Conservation (phyloP, 345 rosid genomes). For the Rhodomyrtus tomentosa region DNA sequence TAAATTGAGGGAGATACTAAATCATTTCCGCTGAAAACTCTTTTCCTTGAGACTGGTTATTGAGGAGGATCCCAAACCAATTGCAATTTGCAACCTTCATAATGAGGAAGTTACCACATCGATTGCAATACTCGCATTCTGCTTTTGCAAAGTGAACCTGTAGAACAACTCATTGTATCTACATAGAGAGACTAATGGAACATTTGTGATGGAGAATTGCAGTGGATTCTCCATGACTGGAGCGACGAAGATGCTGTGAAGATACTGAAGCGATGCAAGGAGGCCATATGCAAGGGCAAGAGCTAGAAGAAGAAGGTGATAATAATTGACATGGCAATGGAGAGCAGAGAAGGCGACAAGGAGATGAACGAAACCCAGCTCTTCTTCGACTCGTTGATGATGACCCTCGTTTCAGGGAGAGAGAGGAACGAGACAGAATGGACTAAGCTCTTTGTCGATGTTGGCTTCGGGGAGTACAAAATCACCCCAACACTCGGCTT, state of each 20-base stretch:
- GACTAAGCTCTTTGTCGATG: constrained; percentile 5
- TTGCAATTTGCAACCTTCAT: neutral
- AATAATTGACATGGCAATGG: neutral
- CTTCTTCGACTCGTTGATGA: constrained; percentile 10
- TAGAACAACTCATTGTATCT: neutral
- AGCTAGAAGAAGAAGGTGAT: neutral
- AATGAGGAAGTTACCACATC: neutral
- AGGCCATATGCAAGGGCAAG: neutral
- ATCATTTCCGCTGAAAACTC: neutral
- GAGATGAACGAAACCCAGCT: constrained; percentile 3
- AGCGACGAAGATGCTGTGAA: neutral
- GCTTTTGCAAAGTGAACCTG: neutral
- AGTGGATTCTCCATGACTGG: constrained; percentile 2
- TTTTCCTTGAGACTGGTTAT: neutral
- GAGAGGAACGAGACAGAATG: constrained; percentile 9
- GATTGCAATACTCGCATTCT: neutral
- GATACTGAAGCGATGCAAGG: neutral
- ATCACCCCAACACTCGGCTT: neutral
- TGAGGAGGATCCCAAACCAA: neutral
- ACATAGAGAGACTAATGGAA: neutral
- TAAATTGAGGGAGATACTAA: neutral
- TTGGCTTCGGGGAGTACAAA: constrained; percentile 7
- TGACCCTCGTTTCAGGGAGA: neutral
- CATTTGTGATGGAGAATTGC: neutral
- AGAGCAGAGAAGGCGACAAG: neutral